These are phyloP conservation scores for Yarrowia sp. DNA, from an alignment of 805 yeast genomes.

Conservation along the genomic window DNA sequence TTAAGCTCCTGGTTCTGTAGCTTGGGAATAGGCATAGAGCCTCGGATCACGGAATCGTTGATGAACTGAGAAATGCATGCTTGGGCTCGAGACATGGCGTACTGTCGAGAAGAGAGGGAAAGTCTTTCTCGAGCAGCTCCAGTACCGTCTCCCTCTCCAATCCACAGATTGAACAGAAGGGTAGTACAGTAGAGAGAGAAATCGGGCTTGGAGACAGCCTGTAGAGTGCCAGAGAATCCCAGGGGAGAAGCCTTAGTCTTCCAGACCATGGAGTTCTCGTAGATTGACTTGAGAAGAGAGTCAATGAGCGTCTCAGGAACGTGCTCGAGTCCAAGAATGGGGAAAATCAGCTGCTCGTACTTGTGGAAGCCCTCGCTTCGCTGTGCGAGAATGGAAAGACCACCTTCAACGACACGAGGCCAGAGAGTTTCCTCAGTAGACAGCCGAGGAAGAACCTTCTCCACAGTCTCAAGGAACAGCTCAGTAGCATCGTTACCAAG, in stretches of 20 bases:
- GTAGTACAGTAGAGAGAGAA: conserved; percentile 30
- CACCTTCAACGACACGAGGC: conserved; percentile 30
- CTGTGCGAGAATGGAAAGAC: conserved; percentile 19
- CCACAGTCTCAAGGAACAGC: conserved; percentile 21
- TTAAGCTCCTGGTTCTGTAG: conserved; percentile 29
- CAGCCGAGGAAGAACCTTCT: conserved; percentile 32
- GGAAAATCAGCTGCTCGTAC: conserved; percentile 23
- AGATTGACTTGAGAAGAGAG: conserved; percentile 8
- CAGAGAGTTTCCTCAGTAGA: conserved; percentile 24
- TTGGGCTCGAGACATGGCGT: conserved; percentile 26
- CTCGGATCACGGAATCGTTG: conserved; percentile 26
- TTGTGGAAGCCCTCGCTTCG: conserved; percentile 30
- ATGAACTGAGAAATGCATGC: conserved; percentile 29
- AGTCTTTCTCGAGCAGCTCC: conserved; percentile 15
- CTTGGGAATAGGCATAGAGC: conserved; percentile 36
- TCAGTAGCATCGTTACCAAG: conserved; percentile 19
- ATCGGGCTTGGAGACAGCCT: conserved; percentile 23
- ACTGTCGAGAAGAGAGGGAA: neutral
- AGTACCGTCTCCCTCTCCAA: conserved; percentile 31
- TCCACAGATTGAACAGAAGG: conserved; percentile 13
- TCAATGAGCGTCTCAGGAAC: conserved; percentile 28
- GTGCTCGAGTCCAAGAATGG: conserved; percentile 24
- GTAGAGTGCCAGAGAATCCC: conserved; percentile 28
- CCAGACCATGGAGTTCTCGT: conserved; percentile 36
- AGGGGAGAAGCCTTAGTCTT: conserved; percentile 18